Base-by-base conservation (phyloP, 257 asterid species). In the Perilla frutescens region DNA sequence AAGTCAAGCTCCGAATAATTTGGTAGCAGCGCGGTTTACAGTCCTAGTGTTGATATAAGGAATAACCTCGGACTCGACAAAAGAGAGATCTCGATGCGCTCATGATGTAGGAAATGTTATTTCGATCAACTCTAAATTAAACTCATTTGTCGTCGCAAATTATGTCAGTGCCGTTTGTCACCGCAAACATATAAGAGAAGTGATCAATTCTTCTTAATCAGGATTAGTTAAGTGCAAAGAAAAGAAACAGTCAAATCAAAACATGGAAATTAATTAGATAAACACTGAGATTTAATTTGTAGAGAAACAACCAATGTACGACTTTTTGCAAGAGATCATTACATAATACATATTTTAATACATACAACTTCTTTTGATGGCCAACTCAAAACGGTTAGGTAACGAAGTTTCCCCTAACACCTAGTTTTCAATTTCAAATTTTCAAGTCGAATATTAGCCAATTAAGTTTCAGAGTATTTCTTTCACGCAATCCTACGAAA, bases 371-470 rank as follows among this genome's bases (percentile, higher is more conserved):
- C 45, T 10, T 45, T 72, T 51, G 82, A 73, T 83, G 87, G 54
- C 87, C 82, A 73, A 65, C 78, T 79, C 82, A 66, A 44, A 77
- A 51, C 75, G 13, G 81, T 83, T 83, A 80, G 77, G 84, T 74
- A 83, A 74, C 79, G 79, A 80, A 70, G 73, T 71, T 77, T 65
- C 66, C 55, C 29, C 75, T 48, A 71, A 62, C 73, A 54, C 79
- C 57, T 36, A 62, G 20, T 68, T 44, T 57, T 71, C 15, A 31
- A 71, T 59, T 32, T 20, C n/a, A 1, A 12, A 45, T 44, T 59
- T 14, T 12, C 32, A 1, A 7, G 9, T 70, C 51, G 7, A 14
- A 53, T 62, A 63, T 61, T 7, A 62, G 39, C 74, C 73, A 67
- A 72, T 72, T 10, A 62, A 47, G 15, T 36, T 66, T 68, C 74